phyloP scores from a whole-genome alignment of 768 basidiomycete genomes.

The Favolaschia claudopus region DNA sequence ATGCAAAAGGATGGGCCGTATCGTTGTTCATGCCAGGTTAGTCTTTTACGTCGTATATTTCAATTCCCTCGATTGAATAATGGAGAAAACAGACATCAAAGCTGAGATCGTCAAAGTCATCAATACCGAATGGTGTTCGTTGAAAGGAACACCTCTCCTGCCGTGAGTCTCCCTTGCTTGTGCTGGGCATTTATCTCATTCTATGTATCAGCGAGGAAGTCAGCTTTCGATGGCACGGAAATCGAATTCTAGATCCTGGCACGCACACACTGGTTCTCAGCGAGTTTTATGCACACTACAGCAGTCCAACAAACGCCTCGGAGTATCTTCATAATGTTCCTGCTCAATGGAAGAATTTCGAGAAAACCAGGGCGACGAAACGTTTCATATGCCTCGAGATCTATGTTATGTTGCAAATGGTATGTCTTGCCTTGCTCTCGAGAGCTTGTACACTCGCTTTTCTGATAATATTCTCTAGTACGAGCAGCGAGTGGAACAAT shows the following conservation, averaged over 20 bases:
- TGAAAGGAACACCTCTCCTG: background rate
- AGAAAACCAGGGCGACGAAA: background rate
- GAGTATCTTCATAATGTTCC: background rate
- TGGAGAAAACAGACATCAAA: background rate
- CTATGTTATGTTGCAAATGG: background rate
- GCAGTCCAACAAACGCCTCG: background rate
- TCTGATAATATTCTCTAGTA: too few species aligned
- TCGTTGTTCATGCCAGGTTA: background rate
- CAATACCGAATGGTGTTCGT: background rate
- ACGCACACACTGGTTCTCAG: background rate
- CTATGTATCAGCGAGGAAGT: background rate
- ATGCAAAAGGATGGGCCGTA: background rate
- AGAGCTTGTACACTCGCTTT: too few species aligned
- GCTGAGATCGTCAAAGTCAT: background rate
- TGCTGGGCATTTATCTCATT: background rate
- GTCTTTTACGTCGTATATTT: background rate
- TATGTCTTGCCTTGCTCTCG: background rate
- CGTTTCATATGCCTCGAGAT: background rate
- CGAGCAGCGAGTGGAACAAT: too few species aligned
- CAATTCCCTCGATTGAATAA: background rate
- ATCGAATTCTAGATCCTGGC: background rate
- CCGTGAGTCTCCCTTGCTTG: background rate
- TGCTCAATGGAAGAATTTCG: background rate
- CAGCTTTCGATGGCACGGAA: background rate
- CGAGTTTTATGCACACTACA: background rate